phyloP scores from a whole-genome alignment of 768 basidiomycete species.

The Sarcodon sp. region DNA sequence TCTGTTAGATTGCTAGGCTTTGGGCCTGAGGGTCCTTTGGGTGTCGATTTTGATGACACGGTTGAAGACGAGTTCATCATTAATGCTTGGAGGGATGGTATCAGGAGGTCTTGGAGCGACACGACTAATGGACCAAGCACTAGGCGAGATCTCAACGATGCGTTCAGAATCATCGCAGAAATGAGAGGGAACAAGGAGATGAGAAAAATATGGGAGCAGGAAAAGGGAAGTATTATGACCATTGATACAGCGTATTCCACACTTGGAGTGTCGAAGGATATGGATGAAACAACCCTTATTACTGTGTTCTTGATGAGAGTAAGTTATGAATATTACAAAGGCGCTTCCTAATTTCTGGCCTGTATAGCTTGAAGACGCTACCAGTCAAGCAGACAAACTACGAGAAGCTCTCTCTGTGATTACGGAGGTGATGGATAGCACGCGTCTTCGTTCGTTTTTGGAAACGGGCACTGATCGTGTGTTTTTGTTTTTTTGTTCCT shows the following conservation, averaged over 20 bases:
- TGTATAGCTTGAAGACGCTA: constrained; percentile 55
- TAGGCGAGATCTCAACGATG: constrained; percentile 48
- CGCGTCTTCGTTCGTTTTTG: constrained; percentile 52
- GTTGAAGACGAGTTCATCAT: constrained; percentile 59
- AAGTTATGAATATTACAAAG: constrained; percentile 13
- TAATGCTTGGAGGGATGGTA: constrained; percentile 52
- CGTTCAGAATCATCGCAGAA: constrained; percentile 60
- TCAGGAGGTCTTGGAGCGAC: constrained; percentile 43
- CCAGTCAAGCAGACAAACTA: constrained; percentile 56
- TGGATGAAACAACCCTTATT: constrained; percentile 68
- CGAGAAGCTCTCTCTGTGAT: constrained; percentile 62
- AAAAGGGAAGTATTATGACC: constrained; percentile 47
- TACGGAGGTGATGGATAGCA: constrained; percentile 62
- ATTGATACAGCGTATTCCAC: constrained; percentile 60
- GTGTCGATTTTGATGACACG: constrained; percentile 59
- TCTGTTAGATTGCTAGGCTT: constrained; percentile 51
- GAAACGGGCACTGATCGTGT: constrained; percentile 63
- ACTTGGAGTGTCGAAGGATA: constrained; percentile 56
- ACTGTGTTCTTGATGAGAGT: constrained; percentile 65
- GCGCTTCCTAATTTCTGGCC: neutral
- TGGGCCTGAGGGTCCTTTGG: constrained; percentile 40
- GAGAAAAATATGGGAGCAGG: constrained; percentile 37
- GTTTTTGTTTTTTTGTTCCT: constrained; percentile 17
- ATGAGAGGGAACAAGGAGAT: constrained; percentile 37
- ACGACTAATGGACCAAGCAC: constrained; percentile 27